Evolutionary conservation across 129 eudicot genomes (phyloP).

Genomic region (Saussurea involucrata): DNA sequence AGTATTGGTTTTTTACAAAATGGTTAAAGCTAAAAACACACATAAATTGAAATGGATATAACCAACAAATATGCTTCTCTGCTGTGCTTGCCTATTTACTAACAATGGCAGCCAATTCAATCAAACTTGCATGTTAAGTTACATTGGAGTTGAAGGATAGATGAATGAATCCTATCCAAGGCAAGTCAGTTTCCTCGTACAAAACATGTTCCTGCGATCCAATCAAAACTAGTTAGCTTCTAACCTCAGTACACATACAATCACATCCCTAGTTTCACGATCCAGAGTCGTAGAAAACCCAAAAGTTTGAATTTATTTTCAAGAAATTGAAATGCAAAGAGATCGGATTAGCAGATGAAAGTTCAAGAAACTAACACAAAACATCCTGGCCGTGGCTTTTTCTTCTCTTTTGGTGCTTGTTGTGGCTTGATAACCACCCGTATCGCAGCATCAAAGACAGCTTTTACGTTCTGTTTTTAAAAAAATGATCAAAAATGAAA

Average conservation of each 20-base stretch:
- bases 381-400: slow-evolving; percentile 79
- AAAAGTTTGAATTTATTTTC: neutral
- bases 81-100: slow-evolving; percentile 41
- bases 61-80: slow-evolving; percentile 28
- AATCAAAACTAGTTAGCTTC: slow-evolving; percentile 14
- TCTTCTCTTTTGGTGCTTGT: slow-evolving; percentile 81
- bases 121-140: slow-evolving; percentile 23
- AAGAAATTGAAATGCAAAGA: neutral
- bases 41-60: slow-evolving; percentile 16
- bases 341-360: slow-evolving; percentile 10
- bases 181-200: slow-evolving; percentile 41
- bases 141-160: slow-evolving; percentile 12
- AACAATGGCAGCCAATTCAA: slow-evolving; percentile 20
- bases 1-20: slow-evolving; percentile 20
- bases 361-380: slow-evolving; percentile 51
- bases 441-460: slow-evolving; percentile 95
- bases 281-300: neutral
- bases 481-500: neutral
- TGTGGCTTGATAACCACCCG: slow-evolving; percentile 93
- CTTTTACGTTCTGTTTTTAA: slow-evolving; percentile 74
- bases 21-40: slow-evolving; percentile 22
- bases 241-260: neutral
- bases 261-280: neutral
- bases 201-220: slow-evolving; percentile 43
- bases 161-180: slow-evolving; percentile 28